Percentiles rank a stretch among this genome's conserved stretches.
Conservation (phyloP, 1,284 basidiomycete species). For the Ganoderma leucocontextum region DNA sequence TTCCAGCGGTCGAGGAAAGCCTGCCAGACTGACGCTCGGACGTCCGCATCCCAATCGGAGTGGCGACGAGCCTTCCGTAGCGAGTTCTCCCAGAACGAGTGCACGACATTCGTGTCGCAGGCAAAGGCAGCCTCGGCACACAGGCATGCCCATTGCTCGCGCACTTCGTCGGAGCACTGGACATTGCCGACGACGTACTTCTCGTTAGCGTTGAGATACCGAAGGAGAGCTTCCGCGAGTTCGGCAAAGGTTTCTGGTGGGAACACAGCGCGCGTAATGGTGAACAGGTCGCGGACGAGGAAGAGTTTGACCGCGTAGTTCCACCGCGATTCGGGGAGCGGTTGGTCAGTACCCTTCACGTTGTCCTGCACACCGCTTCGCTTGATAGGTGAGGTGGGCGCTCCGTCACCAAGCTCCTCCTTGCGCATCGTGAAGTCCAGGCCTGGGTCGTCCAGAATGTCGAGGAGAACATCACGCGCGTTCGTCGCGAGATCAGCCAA, state of each 20-base stretch:
- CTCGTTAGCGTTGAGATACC: slow-evolving; percentile 57
- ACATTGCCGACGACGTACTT: slow-evolving; percentile 54
- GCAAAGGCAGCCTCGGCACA: slow-evolving; percentile 57
- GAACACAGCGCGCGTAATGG: slow-evolving; percentile 50
- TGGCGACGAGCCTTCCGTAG: slow-evolving; percentile 33
- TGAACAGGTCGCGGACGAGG: slow-evolving; percentile 65
- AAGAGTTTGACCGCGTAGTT: slow-evolving; percentile 58
- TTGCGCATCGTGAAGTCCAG: slow-evolving; percentile 53
- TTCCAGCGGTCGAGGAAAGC: slow-evolving; percentile 62
- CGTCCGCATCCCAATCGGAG: slow-evolving; percentile 47
- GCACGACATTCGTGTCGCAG: slow-evolving; percentile 55
- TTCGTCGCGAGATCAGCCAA: slow-evolving; percentile 50
- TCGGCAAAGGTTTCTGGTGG: slow-evolving; percentile 49
- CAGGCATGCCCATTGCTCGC: slow-evolving; percentile 64
- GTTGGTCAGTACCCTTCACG: slow-evolving; percentile 15
- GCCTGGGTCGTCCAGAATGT: slow-evolving; percentile 60
- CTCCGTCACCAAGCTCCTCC: slow-evolving; percentile 29
- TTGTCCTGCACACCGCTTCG: slow-evolving; percentile 13
- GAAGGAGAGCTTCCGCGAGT: slow-evolving; percentile 55
- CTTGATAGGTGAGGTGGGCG: slow-evolving; percentile 33
- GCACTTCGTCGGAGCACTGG: slow-evolving; percentile 48
- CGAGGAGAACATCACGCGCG: slow-evolving; percentile 52
- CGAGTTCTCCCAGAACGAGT: slow-evolving; percentile 58
- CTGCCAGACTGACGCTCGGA: slow-evolving; percentile 61
- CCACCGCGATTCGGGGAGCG: slow-evolving; percentile 40